Conservation (phyloP, 805 yeast species). For the Saturnispora saitoi region DNA sequence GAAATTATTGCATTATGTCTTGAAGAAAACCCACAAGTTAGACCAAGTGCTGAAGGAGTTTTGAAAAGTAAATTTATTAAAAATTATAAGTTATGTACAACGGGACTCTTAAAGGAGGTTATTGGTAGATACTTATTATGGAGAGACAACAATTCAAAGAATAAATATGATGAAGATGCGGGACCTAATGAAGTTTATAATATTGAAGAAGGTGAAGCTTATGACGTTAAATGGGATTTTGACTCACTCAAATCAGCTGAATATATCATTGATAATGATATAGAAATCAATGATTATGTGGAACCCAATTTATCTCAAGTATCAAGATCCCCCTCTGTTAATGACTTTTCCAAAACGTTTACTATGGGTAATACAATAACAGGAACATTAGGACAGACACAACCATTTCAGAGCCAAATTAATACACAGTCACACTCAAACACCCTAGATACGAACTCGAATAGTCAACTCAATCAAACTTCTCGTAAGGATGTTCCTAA, state of each 20-base stretch:
- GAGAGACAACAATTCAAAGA: slow-evolving; percentile 57
- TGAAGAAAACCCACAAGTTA: slow-evolving; percentile 86
- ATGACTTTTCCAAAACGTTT: slow-evolving; percentile 13
- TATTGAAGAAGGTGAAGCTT: slow-evolving; percentile 22
- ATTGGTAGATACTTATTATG: slow-evolving; percentile 64
- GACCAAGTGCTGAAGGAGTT: slow-evolving; percentile 82
- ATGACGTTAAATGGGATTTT: slow-evolving; percentile 78
- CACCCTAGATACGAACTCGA: slow-evolving; percentile 2
- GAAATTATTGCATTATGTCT: slow-evolving; percentile 87
- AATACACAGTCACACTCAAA: slow-evolving; percentile 4
- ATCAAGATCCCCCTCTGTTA: slow-evolving; percentile 7
- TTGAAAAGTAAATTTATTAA: slow-evolving; percentile 66
- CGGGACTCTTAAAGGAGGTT: slow-evolving; percentile 58
- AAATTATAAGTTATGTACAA: slow-evolving; percentile 50
- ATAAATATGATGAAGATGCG: slow-evolving; percentile 37
- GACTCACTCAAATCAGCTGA: slow-evolving; percentile 72
- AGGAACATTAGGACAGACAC: slow-evolving; percentile 11
- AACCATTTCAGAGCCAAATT: slow-evolving; percentile 14
- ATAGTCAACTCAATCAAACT: not conserved
- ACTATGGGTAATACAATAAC: slow-evolving; percentile 17
- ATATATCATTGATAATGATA: slow-evolving; percentile 64
- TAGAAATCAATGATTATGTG: slow-evolving; percentile 22
- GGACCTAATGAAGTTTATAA: slow-evolving; percentile 20
- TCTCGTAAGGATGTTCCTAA: slow-evolving; percentile 53
- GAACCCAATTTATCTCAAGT: not conserved